Evolutionary conservation across 2,329 filamentous ascomycete species (phyloP), one percentile per base, ranked within the genome.

Genomic region (Kalmusia sp.): DNA sequence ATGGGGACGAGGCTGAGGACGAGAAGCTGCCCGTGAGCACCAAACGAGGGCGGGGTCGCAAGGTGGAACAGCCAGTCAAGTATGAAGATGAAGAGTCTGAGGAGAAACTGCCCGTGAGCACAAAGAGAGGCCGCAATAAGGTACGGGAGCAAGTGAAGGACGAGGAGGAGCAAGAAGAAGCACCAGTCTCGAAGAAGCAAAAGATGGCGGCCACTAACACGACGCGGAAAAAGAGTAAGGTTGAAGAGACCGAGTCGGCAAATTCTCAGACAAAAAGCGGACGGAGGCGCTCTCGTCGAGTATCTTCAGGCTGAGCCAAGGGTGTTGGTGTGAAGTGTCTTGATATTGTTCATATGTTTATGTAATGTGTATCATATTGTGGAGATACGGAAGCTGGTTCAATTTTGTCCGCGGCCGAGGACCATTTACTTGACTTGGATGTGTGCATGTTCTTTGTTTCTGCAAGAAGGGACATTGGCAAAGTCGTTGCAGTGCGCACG

Each of bases 251-350:
- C 4, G 49, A 57, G n/a, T 12, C 40, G 30, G 45, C 43, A 30
- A 62, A 65, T 28, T 52, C 17, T 7, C 61, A 64, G 9, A 60
- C 63, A 7, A 41, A 41, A 12, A 53, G 33, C 21, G 62, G 55
- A 22, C 57, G 54, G 28, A 59, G 67, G n/a, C 58, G 68, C 25
- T 70, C 67, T 9, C 58, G 62, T 14, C 66, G 67, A 14, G 49
- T 62, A 4, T 55, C 58, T 1, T 63, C 58, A 51, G 64, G 39
- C 49, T 55, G 44, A 49, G 47, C 11, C 14, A n/a, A n/a, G 12
- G 27, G 24, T n/a, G 45, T 25, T 6, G 3, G 6, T 39, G 22
- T 27, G 24, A 21, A 41, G 4, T 19, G 2, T 37, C 34, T 21
- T 6, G 15, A 4, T 37, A 14, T 48, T 24, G 11, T 35, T 33